A percentile compares a stretch with the other conserved stretches of the same genome.
Conservation (phyloP, 352 stramenopile genomes). For the Globisporangium iwayamae region DNA sequence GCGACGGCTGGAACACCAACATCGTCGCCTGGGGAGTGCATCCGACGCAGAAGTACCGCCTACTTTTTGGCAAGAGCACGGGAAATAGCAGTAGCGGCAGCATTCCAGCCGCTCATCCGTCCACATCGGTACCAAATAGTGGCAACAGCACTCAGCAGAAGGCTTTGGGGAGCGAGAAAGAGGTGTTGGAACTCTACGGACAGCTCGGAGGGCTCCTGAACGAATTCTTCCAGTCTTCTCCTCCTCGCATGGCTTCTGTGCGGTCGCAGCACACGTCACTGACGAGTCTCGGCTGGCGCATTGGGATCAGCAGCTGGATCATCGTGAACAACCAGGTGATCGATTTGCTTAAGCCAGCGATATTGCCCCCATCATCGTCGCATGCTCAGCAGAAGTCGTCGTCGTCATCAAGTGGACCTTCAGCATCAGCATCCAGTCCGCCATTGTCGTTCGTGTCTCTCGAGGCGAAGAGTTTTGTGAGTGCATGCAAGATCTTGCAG, state of each 20-base stretch:
- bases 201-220: conserved; percentile 52
- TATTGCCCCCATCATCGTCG: background rate
- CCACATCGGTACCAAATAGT: background rate
- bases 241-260: background rate
- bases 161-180: conserved; percentile 19
- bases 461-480: conserved; percentile 38
- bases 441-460: conserved; percentile 48
- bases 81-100: conserved; percentile 10
- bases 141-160: background rate
- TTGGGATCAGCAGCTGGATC: conserved; percentile 72
- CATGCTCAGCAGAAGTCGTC: background rate
- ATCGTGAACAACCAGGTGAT: conserved; percentile 61
- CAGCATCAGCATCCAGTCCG: background rate
- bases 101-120: background rate
- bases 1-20: conserved; percentile 60
- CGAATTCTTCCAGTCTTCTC: conserved; percentile 35
- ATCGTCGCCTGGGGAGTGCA: conserved; percentile 62
- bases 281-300: conserved; percentile 24
- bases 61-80: conserved; percentile 65
- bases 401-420: background rate
- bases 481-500: conserved; percentile 53
- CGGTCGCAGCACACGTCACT: conserved; percentile 9
- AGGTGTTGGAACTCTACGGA: conserved; percentile 51
- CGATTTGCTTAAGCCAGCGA: conserved; percentile 41
- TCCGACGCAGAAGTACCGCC: conserved; percentile 65